phyloP scores from a whole-genome alignment of 768 basidiomycete genomes.

The Boletus eberwhitei region DNA sequence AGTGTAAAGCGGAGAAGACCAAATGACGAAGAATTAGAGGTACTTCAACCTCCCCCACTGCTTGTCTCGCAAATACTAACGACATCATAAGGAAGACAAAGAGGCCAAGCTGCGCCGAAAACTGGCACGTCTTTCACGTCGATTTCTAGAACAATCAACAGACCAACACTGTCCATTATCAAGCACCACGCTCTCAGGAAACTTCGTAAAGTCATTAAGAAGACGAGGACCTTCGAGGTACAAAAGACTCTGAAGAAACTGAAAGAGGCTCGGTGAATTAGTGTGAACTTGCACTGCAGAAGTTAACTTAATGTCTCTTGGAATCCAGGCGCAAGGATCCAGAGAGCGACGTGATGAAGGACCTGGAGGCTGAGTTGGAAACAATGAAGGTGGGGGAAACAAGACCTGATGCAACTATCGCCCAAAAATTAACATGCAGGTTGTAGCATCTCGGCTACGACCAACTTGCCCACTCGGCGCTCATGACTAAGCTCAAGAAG shows the following conservation, averaged over 20 bases:
- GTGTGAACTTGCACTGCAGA: neutral
- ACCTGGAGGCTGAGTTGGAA: constrained; percentile 58
- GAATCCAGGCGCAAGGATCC: constrained; percentile 35
- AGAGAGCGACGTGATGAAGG: constrained; percentile 37
- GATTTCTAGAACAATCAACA: constrained; percentile 5
- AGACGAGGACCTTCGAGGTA: constrained; percentile 75
- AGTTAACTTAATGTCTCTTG: neutral
- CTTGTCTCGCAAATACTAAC: neutral
- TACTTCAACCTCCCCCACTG: neutral
- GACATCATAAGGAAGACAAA: constrained; percentile 36
- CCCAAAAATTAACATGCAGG: neutral
- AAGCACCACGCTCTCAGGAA: constrained; percentile 78
- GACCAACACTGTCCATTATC: constrained; percentile 12
- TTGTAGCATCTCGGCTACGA: constrained; percentile 57
- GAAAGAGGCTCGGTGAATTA: constrained; percentile 58
- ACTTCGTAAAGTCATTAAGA: constrained; percentile 73
- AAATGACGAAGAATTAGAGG: constrained; percentile 35
- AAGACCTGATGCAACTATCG: neutral
- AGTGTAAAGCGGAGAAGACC: constrained; percentile 45
- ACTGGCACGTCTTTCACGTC: constrained; percentile 43
- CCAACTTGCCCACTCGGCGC: constrained; percentile 58
- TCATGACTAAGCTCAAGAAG: constrained; percentile 71
- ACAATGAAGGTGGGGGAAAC: constrained; percentile 57
- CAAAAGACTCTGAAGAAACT: constrained; percentile 82
- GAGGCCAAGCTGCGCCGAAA: constrained; percentile 47